These are phyloP conservation scores for Planoprotostelium fungivorum DNA, from an alignment of 78 protist genomes.

Conservation along the genomic window DNA sequence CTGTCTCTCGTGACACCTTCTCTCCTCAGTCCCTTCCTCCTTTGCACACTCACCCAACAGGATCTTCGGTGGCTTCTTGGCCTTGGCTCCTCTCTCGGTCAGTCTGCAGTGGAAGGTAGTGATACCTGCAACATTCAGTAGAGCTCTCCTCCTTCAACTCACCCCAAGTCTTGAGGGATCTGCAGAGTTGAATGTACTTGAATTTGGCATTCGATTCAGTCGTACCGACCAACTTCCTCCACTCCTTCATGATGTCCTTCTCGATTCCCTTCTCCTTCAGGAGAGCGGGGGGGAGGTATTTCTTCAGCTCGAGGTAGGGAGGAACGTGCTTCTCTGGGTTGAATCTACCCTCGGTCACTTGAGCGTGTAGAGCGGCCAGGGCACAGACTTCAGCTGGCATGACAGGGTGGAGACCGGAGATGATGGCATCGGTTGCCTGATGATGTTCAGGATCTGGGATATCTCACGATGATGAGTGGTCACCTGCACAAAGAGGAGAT, in stretches of 20 bases:
- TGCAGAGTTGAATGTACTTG: conserved; percentile 60
- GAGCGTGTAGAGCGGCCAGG: conserved; percentile 66
- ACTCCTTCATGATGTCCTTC: conserved; percentile 46
- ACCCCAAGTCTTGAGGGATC: conserved; percentile 71
- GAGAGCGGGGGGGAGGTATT: conserved; percentile 49
- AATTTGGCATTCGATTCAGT: conserved; percentile 61
- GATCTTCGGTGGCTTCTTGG: neutral
- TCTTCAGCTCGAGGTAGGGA: conserved; percentile 42
- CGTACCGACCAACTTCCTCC: conserved; percentile 44
- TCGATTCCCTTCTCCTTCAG: conserved; percentile 36
- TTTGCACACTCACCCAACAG: neutral
- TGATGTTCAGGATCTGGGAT: neutral
- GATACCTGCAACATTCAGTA: neutral
- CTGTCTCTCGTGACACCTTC: conserved; percentile 63
- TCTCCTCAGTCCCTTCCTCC: conserved; percentile 28
- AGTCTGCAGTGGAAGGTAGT: neutral
- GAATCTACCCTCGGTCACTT: conserved; percentile 43
- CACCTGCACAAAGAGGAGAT: conserved; percentile 69
- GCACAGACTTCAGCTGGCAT: conserved; percentile 43
- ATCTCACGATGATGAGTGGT: neutral
- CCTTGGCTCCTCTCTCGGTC: neutral
- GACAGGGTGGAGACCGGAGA: conserved; percentile 44
- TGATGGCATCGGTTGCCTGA: conserved; percentile 38
- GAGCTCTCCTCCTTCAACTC: neutral
- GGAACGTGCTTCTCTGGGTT: conserved; percentile 57